Evolutionary conservation across 1,284 basidiomycete species (phyloP), one percentile per base, ranked within the genome.

Genomic region (Pseudozyma sp.): DNA sequence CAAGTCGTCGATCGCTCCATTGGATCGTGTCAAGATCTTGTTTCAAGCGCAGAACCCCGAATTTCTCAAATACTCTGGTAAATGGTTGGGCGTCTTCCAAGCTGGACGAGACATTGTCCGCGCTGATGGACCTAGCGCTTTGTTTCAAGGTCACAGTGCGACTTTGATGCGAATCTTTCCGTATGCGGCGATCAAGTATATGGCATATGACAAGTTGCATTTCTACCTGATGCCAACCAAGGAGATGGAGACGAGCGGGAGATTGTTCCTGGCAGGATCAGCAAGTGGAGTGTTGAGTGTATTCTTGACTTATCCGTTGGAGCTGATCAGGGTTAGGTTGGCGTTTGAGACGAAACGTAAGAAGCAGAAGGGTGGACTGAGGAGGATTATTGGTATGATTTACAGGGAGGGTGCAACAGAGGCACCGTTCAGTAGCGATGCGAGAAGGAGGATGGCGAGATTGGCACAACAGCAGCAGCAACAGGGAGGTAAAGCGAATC

Each of bases 11-110:
- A 95, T 99, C 59, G 97, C 97, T 21, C 97, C 97, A 1, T 89
- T 99, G 34, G 97, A 99, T 85, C 89, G 97, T 79, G 95, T 99
- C 82, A 99, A 99, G 88, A 99, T 99, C 79, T 90, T 99, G 57
- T 98, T 99, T 85, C 97, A 99, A 85, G 94, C 97, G 0, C 94
- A 93, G 10, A 97, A 97, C 85, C 93, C 93, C 1, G 95, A 98
- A 71, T 99, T 93, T 83, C 89, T 90, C 83, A 93, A 95, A 86
- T 99, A 96, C 87, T 62, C 74, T 92, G 93, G 93, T 49, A 89
- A 91, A 19, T 95, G 93, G 91, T 90, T 89, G 70, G 94, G 97
- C 38, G 91, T 94, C 16, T 91, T 93, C 78, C 88, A 89, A 60
- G 97, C 97, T 19, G 91, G 90, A n/a, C 87, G 87, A 35, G 88